These are phyloP conservation scores for Trametes sp. DNA, from an alignment of 1,284 basidiomycete species.

Conservation along the genomic window DNA sequence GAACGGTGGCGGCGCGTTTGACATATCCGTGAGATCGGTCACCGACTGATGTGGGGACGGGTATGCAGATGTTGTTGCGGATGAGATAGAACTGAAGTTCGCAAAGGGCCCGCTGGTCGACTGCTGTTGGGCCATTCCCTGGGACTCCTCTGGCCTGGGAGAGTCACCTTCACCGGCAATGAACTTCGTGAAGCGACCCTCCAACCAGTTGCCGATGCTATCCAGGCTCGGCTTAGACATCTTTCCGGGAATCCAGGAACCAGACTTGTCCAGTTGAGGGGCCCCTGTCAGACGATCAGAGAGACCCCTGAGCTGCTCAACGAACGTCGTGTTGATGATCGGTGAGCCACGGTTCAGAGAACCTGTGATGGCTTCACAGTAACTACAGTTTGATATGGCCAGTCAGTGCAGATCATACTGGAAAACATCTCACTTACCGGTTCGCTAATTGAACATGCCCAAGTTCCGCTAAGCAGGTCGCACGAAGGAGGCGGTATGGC, in stretches of 20 bases:
- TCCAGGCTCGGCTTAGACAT: constrained; percentile 91
- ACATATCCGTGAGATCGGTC: constrained; percentile 51
- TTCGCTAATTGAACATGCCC: constrained; percentile 80
- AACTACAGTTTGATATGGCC: constrained; percentile 61
- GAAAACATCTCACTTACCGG: constrained; percentile 54
- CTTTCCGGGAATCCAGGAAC: constrained; percentile 85
- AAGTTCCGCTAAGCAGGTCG: constrained; percentile 79
- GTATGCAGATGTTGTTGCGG: constrained; percentile 71
- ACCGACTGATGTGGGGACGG: constrained; percentile 75
- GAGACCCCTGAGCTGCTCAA: constrained; percentile 84
- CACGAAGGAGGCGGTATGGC: constrained; percentile 87
- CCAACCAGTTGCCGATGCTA: constrained; percentile 92
- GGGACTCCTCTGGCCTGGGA: constrained; percentile 47
- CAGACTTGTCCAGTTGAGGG: constrained; percentile 73
- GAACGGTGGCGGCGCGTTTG: constrained; percentile 51
- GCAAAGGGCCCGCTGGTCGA: constrained; percentile 86
- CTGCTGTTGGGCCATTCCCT: constrained; percentile 51
- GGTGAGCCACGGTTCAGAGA: constrained; percentile 72
- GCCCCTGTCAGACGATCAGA: constrained; percentile 84
- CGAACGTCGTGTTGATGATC: constrained; percentile 71
- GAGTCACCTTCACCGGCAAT: constrained; percentile 89
- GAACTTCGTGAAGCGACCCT: constrained; percentile 94
- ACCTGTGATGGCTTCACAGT: constrained; percentile 90
- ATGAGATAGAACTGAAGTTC: constrained; percentile 94
- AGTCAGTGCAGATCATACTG: not conserved